phyloP scores from a whole-genome alignment of 2,329 filamentous ascomycete species.

The Sphaceloma murrayae region DNA sequence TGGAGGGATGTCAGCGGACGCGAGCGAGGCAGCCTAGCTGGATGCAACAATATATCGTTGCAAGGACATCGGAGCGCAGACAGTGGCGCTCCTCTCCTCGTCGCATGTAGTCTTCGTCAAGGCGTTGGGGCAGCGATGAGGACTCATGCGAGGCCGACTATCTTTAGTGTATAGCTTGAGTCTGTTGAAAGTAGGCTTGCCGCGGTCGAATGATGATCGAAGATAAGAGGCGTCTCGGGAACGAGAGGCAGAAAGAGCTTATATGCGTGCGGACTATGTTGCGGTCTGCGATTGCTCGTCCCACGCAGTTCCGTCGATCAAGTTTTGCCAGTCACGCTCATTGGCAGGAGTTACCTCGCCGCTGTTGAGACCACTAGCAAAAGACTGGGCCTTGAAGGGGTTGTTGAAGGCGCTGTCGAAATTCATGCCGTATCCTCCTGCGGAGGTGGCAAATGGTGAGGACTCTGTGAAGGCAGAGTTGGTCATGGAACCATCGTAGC shows the following conservation, averaged over 20 bases:
- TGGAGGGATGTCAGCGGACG: conserved; percentile 1
- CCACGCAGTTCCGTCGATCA: conserved; percentile 23
- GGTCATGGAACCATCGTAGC: conserved; percentile 20
- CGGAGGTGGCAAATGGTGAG: conserved; percentile 21
- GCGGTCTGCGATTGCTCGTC: conserved; percentile 19
- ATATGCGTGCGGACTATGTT: not conserved
- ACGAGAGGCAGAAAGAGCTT: not conserved
- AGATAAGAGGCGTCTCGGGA: not conserved
- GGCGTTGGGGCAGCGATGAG: not conserved
- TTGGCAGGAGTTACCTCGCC: conserved; percentile 23
- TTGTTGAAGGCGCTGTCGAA: conserved; percentile 20
- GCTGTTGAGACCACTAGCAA: conserved; percentile 20
- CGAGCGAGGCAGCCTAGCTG: conserved; percentile 15
- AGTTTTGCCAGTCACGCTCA: conserved; percentile 24
- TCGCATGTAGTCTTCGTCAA: conserved; percentile 11
- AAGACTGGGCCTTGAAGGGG: conserved; percentile 19
- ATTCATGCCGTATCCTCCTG: conserved; percentile 21
- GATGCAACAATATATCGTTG: conserved; percentile 1
- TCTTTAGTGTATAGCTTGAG: conserved; percentile 11
- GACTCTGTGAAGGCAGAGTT: conserved; percentile 24
- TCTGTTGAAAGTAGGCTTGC: conserved; percentile 15
- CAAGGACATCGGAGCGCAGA: conserved; percentile 12
- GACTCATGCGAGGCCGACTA: conserved; percentile 14
- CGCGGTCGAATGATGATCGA: conserved; percentile 8
- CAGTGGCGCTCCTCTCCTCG: conserved; percentile 11